phyloP scores from a whole-genome alignment of 2,329 filamentous ascomycete genomes.

The Penicillium freii region DNA sequence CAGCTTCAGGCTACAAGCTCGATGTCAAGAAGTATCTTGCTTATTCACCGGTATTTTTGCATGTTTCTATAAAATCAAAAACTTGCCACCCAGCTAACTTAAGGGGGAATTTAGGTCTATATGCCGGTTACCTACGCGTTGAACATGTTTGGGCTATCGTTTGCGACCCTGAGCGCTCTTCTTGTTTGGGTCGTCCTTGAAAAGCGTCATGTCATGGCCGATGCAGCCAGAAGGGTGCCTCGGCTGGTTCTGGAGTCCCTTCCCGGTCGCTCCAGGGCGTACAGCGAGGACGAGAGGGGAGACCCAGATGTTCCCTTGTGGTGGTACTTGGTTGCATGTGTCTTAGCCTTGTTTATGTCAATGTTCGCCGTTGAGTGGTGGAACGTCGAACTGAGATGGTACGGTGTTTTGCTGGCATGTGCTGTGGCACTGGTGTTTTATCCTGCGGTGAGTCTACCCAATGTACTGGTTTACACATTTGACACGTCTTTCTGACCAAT shows the following conservation, averaged over 20 bases:
- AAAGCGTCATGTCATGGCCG: conserved; percentile 19
- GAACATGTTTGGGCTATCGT: conserved; percentile 56
- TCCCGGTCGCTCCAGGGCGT: not conserved
- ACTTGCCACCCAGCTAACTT: conserved; percentile 42
- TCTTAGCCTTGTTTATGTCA: conserved; percentile 22
- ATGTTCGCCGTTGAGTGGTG: conserved; percentile 29
- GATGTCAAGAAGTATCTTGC: conserved; percentile 61
- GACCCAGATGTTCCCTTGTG: conserved; percentile 20
- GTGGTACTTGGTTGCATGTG: conserved; percentile 22
- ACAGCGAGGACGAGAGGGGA: not conserved
- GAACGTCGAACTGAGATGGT: conserved; percentile 27
- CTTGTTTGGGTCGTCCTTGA: conserved; percentile 29
- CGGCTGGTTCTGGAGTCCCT: conserved; percentile 8
- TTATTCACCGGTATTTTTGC: conserved; percentile 61
- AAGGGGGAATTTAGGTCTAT: conserved; percentile 16
- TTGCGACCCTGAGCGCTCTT: conserved; percentile 60
- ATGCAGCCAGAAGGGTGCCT: conserved; percentile 9
- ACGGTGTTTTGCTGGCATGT: conserved; percentile 27
- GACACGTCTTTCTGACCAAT: not conserved
- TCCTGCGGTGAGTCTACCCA: conserved; percentile 18
- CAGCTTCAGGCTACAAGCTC: conserved; percentile 55
- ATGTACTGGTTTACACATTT: not conserved
- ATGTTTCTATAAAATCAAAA: conserved; percentile 45
- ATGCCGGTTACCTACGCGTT: conserved; percentile 29
- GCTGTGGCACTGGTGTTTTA: conserved; percentile 26